Evolutionary conservation across 2,329 filamentous ascomycete species (phyloP).

Genomic region (Paradendryphiella salina): DNA sequence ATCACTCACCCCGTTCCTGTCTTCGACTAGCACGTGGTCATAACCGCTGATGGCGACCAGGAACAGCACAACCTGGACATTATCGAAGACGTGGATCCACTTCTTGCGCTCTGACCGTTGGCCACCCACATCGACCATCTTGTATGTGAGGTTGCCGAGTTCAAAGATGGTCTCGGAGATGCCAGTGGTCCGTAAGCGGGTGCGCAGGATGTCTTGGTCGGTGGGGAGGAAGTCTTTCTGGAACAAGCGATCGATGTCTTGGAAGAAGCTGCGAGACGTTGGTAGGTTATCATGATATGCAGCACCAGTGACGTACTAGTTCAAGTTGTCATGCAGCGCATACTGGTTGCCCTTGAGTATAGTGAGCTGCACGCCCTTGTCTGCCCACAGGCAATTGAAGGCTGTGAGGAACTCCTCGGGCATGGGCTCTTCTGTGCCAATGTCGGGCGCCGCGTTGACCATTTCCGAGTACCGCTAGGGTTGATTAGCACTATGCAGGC

Average conservation of each 20-base stretch:
- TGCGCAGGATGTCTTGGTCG: slow-evolving; percentile 92
- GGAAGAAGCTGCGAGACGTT: slow-evolving; percentile 69
- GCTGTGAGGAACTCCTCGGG: slow-evolving; percentile 77
- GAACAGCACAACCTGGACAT: slow-evolving; percentile 89
- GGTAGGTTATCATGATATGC: slow-evolving; percentile 8
- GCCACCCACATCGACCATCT: slow-evolving; percentile 97
- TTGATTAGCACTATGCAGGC: slow-evolving; percentile 5
- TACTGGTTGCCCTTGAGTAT: slow-evolving; percentile 95
- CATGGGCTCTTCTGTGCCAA: slow-evolving; percentile 79
- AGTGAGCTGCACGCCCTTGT: slow-evolving; percentile 81
- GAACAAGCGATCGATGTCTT: slow-evolving; percentile 65
- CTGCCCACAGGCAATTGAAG: slow-evolving; percentile 81
- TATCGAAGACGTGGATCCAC: slow-evolving; percentile 98
- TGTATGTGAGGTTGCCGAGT: slow-evolving; percentile 86
- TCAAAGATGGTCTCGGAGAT: slow-evolving; percentile 96
- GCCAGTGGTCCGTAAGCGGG: slow-evolving; percentile 86
- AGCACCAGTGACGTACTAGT: slow-evolving; percentile 68
- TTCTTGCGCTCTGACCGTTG: slow-evolving; percentile 97
- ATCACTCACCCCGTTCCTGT: slow-evolving; percentile 83
- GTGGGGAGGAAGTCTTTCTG: slow-evolving; percentile 79
- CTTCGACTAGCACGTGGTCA: slow-evolving; percentile 93
- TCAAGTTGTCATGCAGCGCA: slow-evolving; percentile 91
- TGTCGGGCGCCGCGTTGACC: slow-evolving; percentile 78
- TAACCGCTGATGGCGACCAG: slow-evolving; percentile 95
- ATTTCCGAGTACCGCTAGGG: slow-evolving; percentile 74